Evolutionary conservation across 495 filamentous ascomycete genomes (phyloP).

Genomic region (Neurospora sp.): DNA sequence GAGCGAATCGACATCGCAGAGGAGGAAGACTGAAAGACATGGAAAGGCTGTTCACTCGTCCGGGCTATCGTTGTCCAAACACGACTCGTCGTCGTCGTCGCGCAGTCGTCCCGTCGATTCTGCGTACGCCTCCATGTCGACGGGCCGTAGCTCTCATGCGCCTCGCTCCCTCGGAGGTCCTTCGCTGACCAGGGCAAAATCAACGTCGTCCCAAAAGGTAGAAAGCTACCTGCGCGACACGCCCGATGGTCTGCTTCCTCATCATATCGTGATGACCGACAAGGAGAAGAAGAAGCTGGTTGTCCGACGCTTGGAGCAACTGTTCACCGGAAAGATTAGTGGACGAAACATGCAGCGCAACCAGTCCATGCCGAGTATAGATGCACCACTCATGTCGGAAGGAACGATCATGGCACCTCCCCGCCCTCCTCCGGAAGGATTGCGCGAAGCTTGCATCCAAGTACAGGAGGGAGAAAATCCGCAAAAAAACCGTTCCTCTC

Average conservation of each 20-base stretch:
- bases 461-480: slow-evolving; percentile 23
- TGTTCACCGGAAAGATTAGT: slow-evolving; percentile 62
- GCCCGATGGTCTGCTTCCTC: slow-evolving; percentile 47
- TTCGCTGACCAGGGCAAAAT: slow-evolving; percentile 14
- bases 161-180: slow-evolving; percentile 21
- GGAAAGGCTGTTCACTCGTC: slow-evolving; percentile 8
- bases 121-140: slow-evolving; percentile 64
- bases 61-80: slow-evolving; percentile 24
- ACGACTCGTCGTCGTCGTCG: slow-evolving; percentile 42
- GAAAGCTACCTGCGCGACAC: slow-evolving; percentile 52
- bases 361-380: slow-evolving; percentile 14
- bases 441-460: slow-evolving; percentile 31
- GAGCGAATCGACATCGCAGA: slow-evolving; percentile 24
- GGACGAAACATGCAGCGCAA: slow-evolving; percentile 13
- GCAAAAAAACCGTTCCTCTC: slow-evolving; percentile 5
- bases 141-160: slow-evolving; percentile 27
- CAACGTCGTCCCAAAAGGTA: slow-evolving; percentile 38
- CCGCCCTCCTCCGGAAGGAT: slow-evolving; percentile 11
- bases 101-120: slow-evolving; percentile 53
- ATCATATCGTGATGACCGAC: slow-evolving; percentile 46
- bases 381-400: slow-evolving; percentile 1
- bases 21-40: slow-evolving; percentile 21
- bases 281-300: slow-evolving; percentile 61
- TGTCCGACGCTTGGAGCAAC: slow-evolving; percentile 59
- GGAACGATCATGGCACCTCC: slow-evolving; percentile 3